Evolutionary conservation across 352 stramenopile genomes (phyloP).

Genomic region (Pythium diclinum): DNA sequence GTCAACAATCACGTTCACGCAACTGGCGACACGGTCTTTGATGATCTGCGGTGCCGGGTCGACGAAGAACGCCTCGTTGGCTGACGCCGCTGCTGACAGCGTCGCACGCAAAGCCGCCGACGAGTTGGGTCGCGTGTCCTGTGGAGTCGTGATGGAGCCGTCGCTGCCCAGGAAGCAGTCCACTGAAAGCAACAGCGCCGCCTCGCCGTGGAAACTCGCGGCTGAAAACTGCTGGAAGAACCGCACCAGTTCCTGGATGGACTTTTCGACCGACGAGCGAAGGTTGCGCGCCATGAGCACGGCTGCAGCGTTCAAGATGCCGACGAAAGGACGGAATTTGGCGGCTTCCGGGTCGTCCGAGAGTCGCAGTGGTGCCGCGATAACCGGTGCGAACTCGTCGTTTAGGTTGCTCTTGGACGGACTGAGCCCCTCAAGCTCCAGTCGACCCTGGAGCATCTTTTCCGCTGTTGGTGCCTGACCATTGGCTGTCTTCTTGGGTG

Average conservation of each 20-base stretch:
- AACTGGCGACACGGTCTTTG: conserved; percentile 63
- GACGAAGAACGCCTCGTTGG: conserved; percentile 51
- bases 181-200: conserved; percentile 56
- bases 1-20: conserved; percentile 70
- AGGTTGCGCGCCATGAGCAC: conserved; percentile 91
- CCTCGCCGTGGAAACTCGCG: conserved; percentile 48
- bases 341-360: conserved; percentile 43
- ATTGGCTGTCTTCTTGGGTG: conserved; percentile 20
- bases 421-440: conserved; percentile 51
- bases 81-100: not conserved
- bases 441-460: conserved; percentile 40
- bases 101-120: not conserved
- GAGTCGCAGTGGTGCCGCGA: not conserved
- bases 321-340: conserved; percentile 54
- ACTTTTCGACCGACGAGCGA: conserved; percentile 81
- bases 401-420: conserved; percentile 8
- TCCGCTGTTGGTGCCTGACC: conserved; percentile 13
- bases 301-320: conserved; percentile 74
- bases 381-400: not conserved
- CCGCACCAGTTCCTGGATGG: conserved; percentile 58
- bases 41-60: conserved; percentile 51
- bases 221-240: conserved; percentile 79
- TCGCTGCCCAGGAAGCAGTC: conserved; percentile 33
- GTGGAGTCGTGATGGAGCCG: not conserved
- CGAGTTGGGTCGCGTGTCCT: not conserved